A percentile compares a stretch with the other conserved stretches of the same genome.
Evolutionary conservation across 768 basidiomycete genomes (phyloP).

Genomic region (Saitozyma sp.): DNA sequence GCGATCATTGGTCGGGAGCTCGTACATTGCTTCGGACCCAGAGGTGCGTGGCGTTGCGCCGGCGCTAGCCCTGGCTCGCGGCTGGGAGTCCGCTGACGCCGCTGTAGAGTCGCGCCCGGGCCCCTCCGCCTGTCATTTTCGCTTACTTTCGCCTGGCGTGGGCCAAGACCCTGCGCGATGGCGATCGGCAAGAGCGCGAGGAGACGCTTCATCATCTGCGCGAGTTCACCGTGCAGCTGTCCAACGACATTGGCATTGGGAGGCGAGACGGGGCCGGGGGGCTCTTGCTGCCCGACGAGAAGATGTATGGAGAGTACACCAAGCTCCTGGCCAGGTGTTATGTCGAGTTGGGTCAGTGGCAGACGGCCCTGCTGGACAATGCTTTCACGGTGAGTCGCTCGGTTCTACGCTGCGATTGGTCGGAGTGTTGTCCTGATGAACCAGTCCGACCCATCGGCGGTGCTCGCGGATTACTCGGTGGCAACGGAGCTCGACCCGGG

Average conservation of each 20-base stretch:
- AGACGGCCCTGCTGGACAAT: conserved; percentile 71
- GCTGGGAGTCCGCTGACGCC: conserved; percentile 2
- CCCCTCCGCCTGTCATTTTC: conserved; percentile 93
- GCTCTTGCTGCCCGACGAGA: conserved; percentile 46
- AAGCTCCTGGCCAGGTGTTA: conserved; percentile 93
- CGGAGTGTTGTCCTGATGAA: background rate
- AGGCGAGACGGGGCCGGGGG: conserved; percentile 56
- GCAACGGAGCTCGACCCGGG: conserved; percentile 87
- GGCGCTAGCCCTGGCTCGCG: background rate
- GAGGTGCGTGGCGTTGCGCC: conserved; percentile 19
- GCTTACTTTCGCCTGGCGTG: conserved; percentile 94
- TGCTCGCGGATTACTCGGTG: conserved; percentile 77
- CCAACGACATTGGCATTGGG: conserved; percentile 70
- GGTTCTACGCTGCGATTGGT: background rate
- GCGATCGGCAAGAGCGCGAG: conserved; percentile 21
- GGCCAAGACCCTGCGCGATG: conserved; percentile 74
- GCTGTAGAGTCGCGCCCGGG: conserved; percentile 57
- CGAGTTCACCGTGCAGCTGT: conserved; percentile 74
- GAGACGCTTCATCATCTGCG: conserved; percentile 80
- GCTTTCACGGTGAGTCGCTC: conserved; percentile 70
- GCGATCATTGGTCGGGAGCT: conserved; percentile 74
- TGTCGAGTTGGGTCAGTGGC: conserved; percentile 96
- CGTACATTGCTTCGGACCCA: conserved; percentile 34
- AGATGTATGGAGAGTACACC: conserved; percentile 63
- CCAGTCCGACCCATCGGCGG: conserved; percentile 75